These are phyloP conservation scores for Eimeria nieschulzi DNA, from an alignment of 169 alveolate species.

Conservation along the genomic window DNA sequence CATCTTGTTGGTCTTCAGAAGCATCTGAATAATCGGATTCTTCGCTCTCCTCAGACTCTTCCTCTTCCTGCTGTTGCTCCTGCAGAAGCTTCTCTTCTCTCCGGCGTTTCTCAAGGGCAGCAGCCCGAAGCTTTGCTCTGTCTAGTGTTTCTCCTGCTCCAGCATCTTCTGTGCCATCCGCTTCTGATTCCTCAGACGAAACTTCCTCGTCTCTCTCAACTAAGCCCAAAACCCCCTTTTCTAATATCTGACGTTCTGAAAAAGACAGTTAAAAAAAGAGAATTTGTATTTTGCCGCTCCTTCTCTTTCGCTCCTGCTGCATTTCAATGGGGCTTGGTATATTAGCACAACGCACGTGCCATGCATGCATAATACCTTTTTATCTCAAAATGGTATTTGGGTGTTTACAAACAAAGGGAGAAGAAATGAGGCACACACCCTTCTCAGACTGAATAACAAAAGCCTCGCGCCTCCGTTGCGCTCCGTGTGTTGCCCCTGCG, in stretches of 20 bases:
- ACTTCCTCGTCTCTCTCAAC: neutral
- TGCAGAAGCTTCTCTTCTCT: slow-evolving; percentile 49
- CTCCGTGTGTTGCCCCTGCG: neutral
- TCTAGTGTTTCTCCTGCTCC: slow-evolving; percentile 26
- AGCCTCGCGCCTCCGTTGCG: neutral
- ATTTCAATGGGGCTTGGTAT: no score
- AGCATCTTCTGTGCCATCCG: neutral
- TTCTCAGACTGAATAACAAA: neutral
- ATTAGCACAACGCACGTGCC: no score
- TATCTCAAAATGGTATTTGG: neutral
- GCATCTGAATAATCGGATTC: slow-evolving; percentile 32
- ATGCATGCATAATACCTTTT: no score
- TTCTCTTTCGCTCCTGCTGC: no score
- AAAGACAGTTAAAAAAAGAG: neutral
- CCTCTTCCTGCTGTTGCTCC: slow-evolving; percentile 50
- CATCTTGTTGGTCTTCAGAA: slow-evolving; percentile 44
- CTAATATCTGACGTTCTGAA: neutral
- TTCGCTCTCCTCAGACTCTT: slow-evolving; percentile 43
- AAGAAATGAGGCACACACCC: neutral
- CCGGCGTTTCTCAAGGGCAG: slow-evolving; percentile 26
- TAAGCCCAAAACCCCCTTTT: neutral
- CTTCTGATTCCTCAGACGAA: neutral
- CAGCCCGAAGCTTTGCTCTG: slow-evolving; percentile 4
- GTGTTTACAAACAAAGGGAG: neutral
- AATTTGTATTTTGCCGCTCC: no score